These are phyloP conservation scores for Apiospora malaysiana DNA, from an alignment of 2,329 filamentous ascomycete species.

Conservation along the genomic window DNA sequence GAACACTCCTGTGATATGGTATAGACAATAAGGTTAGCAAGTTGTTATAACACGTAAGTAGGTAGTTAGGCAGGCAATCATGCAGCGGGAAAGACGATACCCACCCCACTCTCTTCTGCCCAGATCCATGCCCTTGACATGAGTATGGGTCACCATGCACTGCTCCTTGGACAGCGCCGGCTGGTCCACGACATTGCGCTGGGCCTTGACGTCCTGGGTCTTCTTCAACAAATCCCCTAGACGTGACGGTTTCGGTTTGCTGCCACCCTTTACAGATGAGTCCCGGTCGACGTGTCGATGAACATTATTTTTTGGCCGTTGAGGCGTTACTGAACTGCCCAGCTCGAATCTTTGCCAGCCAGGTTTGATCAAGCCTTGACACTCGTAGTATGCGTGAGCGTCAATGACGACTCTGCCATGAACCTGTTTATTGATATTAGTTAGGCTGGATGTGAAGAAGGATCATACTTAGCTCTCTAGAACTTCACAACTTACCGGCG, in stretches of 20 bases:
- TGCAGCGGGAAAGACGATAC: neutral
- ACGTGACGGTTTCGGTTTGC: too few species aligned
- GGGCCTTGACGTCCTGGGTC: neutral
- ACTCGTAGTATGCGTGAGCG: neutral
- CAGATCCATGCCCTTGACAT: neutral
- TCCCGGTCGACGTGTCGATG: neutral
- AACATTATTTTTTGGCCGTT: neutral
- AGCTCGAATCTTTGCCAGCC: neutral
- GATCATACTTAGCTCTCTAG: too few species aligned
- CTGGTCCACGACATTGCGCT: neutral
- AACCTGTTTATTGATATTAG: neutral
- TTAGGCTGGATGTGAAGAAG: neutral
- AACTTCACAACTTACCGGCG: neutral
- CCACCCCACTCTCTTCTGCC: neutral
- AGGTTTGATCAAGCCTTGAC: neutral
- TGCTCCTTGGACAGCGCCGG: neutral
- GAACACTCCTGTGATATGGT: neutral
- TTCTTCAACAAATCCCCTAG: too few species aligned
- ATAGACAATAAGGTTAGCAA: neutral
- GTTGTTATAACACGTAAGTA: too few species aligned
- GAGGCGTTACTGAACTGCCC: neutral
- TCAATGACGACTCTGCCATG: neutral
- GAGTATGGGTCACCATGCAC: slow-evolving; percentile 1
- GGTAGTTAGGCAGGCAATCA: too few species aligned
- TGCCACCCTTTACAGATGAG: too few species aligned